A percentile compares a stretch with the other conserved stretches of the same genome.
Evolutionary conservation across 73 alveolate genomes (phyloP).

Genomic region (Breviolum minutum): DNA sequence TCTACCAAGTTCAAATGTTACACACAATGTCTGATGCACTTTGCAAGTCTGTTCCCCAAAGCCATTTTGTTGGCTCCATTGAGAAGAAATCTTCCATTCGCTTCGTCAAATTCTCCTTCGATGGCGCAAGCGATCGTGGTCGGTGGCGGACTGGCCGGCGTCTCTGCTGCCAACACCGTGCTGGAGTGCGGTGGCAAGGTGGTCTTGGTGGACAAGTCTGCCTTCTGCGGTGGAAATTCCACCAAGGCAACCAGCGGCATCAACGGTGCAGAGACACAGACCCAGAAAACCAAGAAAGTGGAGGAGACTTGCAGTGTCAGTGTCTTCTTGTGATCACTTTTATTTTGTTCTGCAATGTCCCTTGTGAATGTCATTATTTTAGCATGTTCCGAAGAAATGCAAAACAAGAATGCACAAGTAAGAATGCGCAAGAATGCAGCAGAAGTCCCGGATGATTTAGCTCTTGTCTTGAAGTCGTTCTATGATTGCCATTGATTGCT

Average conservation of each 20-base stretch:
- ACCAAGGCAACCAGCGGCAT: constrained; percentile 85
- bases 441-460: neutral
- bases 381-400: too few species aligned
- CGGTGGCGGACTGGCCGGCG: constrained; percentile 55
- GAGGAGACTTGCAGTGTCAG: neutral
- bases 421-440: neutral
- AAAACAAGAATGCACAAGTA: neutral
- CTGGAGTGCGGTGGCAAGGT: constrained; percentile 68
- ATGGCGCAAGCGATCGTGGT: constrained; percentile 26
- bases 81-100: too few species aligned
- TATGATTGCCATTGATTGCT: neutral
- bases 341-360: neutral
- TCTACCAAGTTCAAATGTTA: too few species aligned
- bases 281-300: neutral
- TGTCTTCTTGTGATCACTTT: neutral
- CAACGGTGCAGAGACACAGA: constrained; percentile 74
- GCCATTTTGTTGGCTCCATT: too few species aligned
- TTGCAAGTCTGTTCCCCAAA: too few species aligned
- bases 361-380: neutral
- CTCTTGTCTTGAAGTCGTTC: neutral
- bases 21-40: too few species aligned
- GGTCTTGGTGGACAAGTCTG: constrained; percentile 54
- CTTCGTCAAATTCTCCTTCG: neutral
- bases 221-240: constrained; percentile 59
- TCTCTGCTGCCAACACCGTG: constrained; percentile 63